Conservation (phyloP, 176 grass and related monocot genomes). For the Avena insularis region DNA sequence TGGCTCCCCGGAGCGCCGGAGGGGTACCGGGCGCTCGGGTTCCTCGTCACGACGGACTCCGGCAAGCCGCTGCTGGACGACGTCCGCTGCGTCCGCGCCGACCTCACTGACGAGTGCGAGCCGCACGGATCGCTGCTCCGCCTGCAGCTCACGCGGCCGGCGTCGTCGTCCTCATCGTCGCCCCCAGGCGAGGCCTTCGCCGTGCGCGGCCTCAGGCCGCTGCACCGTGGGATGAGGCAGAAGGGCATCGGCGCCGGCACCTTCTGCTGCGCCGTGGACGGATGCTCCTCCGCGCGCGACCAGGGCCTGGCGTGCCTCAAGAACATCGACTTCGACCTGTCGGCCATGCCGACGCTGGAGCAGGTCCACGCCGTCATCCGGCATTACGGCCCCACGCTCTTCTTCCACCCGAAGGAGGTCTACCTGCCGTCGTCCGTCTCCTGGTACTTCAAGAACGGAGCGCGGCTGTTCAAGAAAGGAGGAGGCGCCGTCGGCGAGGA, state of each 20-base stretch:
- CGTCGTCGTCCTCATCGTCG: not conserved
- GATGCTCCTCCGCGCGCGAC: conserved; percentile 31
- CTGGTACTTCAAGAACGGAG: conserved; percentile 95
- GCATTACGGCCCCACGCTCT: conserved; percentile 82
- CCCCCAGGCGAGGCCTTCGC: conserved; percentile 41
- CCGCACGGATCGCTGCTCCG: conserved; percentile 52
- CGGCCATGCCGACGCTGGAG: conserved; percentile 84
- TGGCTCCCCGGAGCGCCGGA: conserved; percentile 73
- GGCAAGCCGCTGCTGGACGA: conserved; percentile 58
- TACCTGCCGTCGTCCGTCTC: conserved; percentile 95
- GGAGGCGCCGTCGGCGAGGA: conserved; percentile 39
- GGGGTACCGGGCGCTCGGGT: conserved; percentile 67
- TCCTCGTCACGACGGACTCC: conserved; percentile 51
- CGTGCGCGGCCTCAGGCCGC: conserved; percentile 67
- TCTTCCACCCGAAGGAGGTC: conserved; percentile 82
- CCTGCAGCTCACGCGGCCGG: conserved; percentile 44
- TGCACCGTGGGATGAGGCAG: conserved; percentile 53
- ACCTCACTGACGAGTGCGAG: conserved; percentile 75
- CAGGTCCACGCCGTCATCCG: conserved; percentile 82
- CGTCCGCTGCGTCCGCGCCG: conserved; percentile 67
- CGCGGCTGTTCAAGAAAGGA: conserved; percentile 53
- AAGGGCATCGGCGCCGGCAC: conserved; percentile 62
- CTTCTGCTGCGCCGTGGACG: conserved; percentile 69
- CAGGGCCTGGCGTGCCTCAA: conserved; percentile 63
- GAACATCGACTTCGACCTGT: conserved; percentile 68